Base-by-base conservation (phyloP, 2,329 filamentous ascomycete species). In the Coniochaeta sp. region DNA sequence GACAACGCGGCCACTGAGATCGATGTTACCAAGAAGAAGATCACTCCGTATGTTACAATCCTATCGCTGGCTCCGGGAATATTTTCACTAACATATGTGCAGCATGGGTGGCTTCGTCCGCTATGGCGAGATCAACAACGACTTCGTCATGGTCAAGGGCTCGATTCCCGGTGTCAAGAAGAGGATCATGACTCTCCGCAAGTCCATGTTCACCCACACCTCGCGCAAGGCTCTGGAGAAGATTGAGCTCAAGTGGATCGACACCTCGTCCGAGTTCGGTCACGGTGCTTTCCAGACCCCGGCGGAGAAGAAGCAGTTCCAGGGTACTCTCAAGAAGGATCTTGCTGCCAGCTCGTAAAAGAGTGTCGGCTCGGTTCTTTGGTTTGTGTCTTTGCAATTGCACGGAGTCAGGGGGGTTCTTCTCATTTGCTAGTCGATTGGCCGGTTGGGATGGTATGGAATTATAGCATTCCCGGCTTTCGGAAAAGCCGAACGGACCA, bases 191-290 rank as follows among this genome's bases (percentile, higher is more conserved):
- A 99, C 95, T 70, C 90, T 99, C 73, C 90, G 95, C 80, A 99
- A 98, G 87, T 96, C 93, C 70, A 95, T 99, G 87, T 98, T 95
- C 87, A 85, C 84, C 65, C 95, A 99, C 87, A 98, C 93, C 72
- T 96, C 90, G 75, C 87, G 95, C 77, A 92, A 89, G 79, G 91
- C 95, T 60, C 86, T 96, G 75, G 95, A 99, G 89, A 98, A 99
- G 91, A 90, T 98, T 79, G 91, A 93, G 76, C 90, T 99, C 84
- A 99, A 99, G 84, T 99, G 95, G 95, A 99, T 99, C 89, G 95
- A 99, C 76, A 99, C 95, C 73, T 97, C 93, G 65, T 97, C 93
- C 83, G 96, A 99, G 87, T 99, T 99, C 81, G 95, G 95, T 81
- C 95, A 99, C 85, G 95, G 95, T 88, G 93, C 92, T 74, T 99